Evolutionary conservation across 176 grass and related monocot genomes (phyloP).

Genomic region (Phyllostachys edulis): DNA sequence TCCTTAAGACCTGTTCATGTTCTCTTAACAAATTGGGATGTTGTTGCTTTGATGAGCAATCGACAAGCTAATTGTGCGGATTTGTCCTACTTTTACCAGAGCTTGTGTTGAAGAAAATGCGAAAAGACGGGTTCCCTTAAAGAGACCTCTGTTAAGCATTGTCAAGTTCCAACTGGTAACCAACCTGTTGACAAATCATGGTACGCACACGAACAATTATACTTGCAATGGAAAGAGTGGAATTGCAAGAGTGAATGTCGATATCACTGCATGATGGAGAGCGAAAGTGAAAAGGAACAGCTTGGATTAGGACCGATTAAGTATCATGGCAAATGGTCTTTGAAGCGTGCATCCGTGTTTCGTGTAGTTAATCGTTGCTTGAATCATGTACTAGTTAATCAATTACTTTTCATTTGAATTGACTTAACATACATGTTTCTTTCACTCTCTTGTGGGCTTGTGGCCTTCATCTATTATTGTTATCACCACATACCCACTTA

Average conservation of each 20-base stretch:
- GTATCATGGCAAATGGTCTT: constrained; percentile 92
- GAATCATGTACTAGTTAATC: background rate
- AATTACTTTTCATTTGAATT: background rate
- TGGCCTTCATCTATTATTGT: background rate
- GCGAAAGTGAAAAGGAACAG: constrained; percentile 65
- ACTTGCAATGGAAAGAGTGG: too few species aligned
- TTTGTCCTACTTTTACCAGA: too few species aligned
- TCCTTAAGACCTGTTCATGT: too few species aligned
- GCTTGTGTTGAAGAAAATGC: too few species aligned
- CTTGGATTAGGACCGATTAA: constrained; percentile 65
- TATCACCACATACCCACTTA: background rate
- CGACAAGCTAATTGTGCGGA: too few species aligned
- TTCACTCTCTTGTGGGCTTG: background rate
- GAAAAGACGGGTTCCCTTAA: too few species aligned
- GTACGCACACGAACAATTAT: too few species aligned
- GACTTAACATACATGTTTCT: background rate
- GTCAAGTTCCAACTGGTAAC: too few species aligned
- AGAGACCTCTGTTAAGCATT: too few species aligned
- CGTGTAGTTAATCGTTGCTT: constrained; percentile 48
- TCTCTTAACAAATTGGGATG: too few species aligned
- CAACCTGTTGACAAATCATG: too few species aligned
- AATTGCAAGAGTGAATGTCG: constrained; percentile 86
- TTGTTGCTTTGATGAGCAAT: too few species aligned
- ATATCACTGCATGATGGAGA: constrained; percentile 90
- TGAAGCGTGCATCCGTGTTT: constrained; percentile 76